These are phyloP conservation scores for Gastrolobium villosum DNA, from an alignment of 306 rosid genomes.

Conservation along the genomic window DNA sequence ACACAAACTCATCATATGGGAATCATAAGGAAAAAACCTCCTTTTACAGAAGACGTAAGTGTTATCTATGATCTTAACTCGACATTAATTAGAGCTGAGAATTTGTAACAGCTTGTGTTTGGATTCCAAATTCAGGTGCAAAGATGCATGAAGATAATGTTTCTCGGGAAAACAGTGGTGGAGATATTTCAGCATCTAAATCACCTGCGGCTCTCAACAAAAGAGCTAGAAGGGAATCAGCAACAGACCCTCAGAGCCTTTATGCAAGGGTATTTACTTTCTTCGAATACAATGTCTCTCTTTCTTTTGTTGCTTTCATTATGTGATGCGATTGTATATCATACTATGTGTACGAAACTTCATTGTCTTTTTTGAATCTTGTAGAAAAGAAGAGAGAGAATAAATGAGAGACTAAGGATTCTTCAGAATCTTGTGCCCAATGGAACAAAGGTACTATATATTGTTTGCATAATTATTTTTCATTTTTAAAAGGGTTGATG, in stretches of 20 bases:
- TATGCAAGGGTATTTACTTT: constrained; percentile 71
- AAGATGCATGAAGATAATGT: constrained; percentile 54
- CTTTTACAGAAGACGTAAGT: constrained; percentile 60
- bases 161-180: constrained; percentile 56
- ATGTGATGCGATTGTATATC: background rate
- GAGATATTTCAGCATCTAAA: constrained; percentile 49
- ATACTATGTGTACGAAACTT: background rate
- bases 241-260: constrained; percentile 86
- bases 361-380: constrained; percentile 25
- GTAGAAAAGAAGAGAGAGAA: constrained; percentile 85
- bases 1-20: constrained; percentile 10
- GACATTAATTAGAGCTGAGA: background rate
- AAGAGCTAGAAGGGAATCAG: constrained; percentile 72
- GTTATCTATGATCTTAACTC: constrained; percentile 10
- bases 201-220: constrained; percentile 48
- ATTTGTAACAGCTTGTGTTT: constrained; percentile 6
- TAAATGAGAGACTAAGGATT: constrained; percentile 72
- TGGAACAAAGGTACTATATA: constrained; percentile 69
- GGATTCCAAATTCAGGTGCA: background rate
- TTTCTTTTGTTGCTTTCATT: background rate
- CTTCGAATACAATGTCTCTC: background rate
- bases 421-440: constrained; percentile 78
- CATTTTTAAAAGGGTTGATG: too few relatives aligned
- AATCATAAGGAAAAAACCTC: constrained; percentile 59
- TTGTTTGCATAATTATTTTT: background rate